Evolutionary conservation across 257 asterid species (phyloP).

Genomic region (Solanum clarkiae): DNA sequence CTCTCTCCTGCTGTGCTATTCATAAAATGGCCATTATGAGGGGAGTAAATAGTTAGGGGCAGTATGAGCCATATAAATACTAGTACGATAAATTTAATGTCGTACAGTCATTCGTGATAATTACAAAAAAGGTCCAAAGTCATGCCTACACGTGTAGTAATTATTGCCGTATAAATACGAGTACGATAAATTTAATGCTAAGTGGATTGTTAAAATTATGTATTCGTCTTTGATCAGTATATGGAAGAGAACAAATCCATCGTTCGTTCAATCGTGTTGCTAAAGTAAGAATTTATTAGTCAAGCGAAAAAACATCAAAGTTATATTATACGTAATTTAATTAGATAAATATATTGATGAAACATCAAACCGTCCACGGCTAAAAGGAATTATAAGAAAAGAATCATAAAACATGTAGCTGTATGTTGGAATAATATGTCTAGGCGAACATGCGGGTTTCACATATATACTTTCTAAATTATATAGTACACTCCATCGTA

Average conservation of each 20-base stretch:
- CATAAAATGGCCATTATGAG: not conserved
- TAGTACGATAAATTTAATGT: too few relatives aligned
- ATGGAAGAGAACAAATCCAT: not conserved
- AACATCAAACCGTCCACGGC: not conserved
- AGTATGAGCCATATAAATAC: too few relatives aligned
- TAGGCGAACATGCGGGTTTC: not conserved
- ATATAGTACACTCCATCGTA: not conserved
- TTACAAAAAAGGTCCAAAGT: not conserved
- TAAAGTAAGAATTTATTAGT: not conserved
- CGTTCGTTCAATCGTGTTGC: not conserved
- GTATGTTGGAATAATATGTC: not conserved
- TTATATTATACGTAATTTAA: not conserved
- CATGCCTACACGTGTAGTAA: not conserved
- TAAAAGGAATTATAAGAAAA: not conserved
- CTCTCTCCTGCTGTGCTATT: not conserved
- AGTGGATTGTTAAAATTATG: not conserved
- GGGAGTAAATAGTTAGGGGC: not conserved
- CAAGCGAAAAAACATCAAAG: not conserved
- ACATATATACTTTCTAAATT: too few relatives aligned
- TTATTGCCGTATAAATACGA: not conserved
- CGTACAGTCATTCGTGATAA: not conserved
- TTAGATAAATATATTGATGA: not conserved
- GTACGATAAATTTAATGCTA: not conserved
- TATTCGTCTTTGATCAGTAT: not conserved
- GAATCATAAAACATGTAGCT: not conserved